A percentile compares a stretch with the other conserved stretches of the same genome.
Conservation (phyloP, 2,329 filamentous ascomycete genomes). For the Trichophyton simii region DNA sequence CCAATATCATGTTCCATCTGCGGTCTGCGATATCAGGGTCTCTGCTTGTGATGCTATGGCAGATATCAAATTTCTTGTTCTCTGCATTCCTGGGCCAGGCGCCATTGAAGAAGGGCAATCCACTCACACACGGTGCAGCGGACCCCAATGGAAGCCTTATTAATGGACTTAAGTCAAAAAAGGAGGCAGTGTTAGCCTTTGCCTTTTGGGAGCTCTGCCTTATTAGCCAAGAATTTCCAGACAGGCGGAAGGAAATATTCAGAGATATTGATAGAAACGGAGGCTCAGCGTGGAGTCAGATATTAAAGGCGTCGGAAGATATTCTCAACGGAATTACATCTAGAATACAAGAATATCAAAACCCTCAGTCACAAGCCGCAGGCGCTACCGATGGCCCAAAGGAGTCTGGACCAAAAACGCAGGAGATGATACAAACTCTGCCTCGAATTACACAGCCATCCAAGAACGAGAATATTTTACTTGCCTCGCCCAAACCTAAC, state of each 20-base stretch:
- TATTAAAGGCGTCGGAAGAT: conserved; percentile 56
- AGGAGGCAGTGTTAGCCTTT: conserved; percentile 63
- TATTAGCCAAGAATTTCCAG: conserved; percentile 61
- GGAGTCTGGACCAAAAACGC: conserved; percentile 10
- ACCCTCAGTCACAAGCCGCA: conserved; percentile 26
- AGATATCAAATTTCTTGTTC: conserved; percentile 63
- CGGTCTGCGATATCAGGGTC: conserved; percentile 51
- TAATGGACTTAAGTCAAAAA: conserved; percentile 72
- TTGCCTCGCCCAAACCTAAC: conserved; percentile 26
- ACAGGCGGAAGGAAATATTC: conserved; percentile 70
- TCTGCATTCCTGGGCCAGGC: conserved; percentile 66
- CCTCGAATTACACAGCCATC: conserved; percentile 40
- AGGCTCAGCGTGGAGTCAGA: conserved; percentile 69
- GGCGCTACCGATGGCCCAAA: neutral
- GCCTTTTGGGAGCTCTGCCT: conserved; percentile 83
- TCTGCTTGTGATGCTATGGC: conserved; percentile 61
- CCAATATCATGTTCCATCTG: conserved; percentile 43
- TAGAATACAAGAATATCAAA: conserved; percentile 53
- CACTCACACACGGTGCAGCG: conserved; percentile 71
- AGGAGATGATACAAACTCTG: conserved; percentile 31
- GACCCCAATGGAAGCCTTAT: conserved; percentile 85
- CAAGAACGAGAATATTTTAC: conserved; percentile 38
- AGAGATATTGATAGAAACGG: conserved; percentile 73
- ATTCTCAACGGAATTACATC: conserved; percentile 54
- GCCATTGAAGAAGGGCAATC: conserved; percentile 71